Base-by-base conservation (phyloP, 2,329 filamentous ascomycete species). In the Stachybotrys elegans region DNA sequence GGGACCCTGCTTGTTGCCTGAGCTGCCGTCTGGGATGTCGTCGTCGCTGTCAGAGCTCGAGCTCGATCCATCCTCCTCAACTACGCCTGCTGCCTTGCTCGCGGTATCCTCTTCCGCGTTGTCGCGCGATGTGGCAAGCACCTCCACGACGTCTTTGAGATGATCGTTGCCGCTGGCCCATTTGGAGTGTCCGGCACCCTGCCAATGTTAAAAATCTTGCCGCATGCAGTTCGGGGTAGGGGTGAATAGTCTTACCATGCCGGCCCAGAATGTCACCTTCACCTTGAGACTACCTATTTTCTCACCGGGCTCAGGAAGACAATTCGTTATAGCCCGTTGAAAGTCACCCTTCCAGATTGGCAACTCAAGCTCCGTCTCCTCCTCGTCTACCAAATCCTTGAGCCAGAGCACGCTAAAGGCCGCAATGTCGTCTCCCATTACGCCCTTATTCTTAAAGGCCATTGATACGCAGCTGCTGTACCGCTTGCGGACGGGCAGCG, bases 371-470 rank as follows among this genome's bases (percentile, higher is more conserved):
- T 73, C 78, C 35, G 71, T 67, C 42, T 82, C 73, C 53, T 86
- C 78, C 47, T 87, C 84, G 45, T 89, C 85, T 0, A 73, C 66
- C 1, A 89, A 68, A n/a, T 87, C 79, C 49, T 80, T 78, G 16
- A 88, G 69, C 84, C 84, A 88, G 2, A 86, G 64, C 3, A 86
- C 72, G 6, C 75, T 73, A 52, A 86, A 84, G 0, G 80, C 83
- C 2, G 72, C 66, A 0, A 77, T 79, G 44, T 72, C 75, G 41
- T 84, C 78, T 58, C 27, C 78, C 54, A 40, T 76, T 43, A 61
- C 43, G 14, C 53, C 49, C 20, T 63, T 63, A 22, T 65, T 51
- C 7, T 68, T 68, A 43, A 78, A 77, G 45, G 78, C 71, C 34
- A 81, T 73, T 51, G 85, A 84, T 53, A 78, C 22, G 70, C 69